A percentile compares a stretch with the other conserved stretches of the same genome.
These are phyloP conservation scores for Russula brevipes DNA, from an alignment of 768 basidiomycete species.

Conservation along the genomic window DNA sequence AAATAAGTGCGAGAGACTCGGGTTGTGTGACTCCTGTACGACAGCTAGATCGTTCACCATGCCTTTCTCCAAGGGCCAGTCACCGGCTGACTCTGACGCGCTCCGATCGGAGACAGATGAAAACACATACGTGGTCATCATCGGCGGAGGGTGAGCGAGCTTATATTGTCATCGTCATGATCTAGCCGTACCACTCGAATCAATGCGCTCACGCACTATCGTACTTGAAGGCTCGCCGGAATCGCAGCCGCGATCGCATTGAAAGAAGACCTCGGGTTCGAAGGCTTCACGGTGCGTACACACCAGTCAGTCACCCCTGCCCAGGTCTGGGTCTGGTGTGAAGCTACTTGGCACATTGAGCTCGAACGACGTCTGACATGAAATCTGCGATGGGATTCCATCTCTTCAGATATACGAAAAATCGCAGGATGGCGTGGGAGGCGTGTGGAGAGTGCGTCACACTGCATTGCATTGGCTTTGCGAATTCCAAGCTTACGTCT, in stretches of 20 bases:
- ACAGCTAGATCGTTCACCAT: not conserved
- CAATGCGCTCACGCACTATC: not conserved
- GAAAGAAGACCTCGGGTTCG: constrained; percentile 30
- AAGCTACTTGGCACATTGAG: too few species aligned
- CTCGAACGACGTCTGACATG: too few species aligned
- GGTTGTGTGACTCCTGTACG: too few species aligned
- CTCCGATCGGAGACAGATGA: constrained; percentile 18
- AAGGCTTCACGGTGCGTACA: constrained; percentile 32
- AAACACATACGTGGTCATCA: constrained; percentile 24
- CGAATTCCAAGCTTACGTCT: not conserved
- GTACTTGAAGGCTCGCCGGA: constrained; percentile 27
- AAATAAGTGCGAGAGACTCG: too few species aligned
- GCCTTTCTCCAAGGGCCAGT: not conserved
- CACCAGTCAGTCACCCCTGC: too few species aligned
- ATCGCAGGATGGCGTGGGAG: constrained; percentile 27
- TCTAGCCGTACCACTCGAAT: too few species aligned
- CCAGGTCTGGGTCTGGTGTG: too few species aligned
- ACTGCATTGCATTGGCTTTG: not conserved
- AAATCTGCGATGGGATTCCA: too few species aligned
- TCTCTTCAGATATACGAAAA: constrained; percentile 34
- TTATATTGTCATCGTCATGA: not conserved
- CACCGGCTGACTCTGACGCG: not conserved
- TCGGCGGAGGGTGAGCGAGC: constrained; percentile 29
- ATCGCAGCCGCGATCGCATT: constrained; percentile 32
- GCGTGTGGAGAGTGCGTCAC: constrained; percentile 29